phyloP scores from a whole-genome alignment of 2,329 filamentous ascomycete species.

The Colletotrichum phormii region DNA sequence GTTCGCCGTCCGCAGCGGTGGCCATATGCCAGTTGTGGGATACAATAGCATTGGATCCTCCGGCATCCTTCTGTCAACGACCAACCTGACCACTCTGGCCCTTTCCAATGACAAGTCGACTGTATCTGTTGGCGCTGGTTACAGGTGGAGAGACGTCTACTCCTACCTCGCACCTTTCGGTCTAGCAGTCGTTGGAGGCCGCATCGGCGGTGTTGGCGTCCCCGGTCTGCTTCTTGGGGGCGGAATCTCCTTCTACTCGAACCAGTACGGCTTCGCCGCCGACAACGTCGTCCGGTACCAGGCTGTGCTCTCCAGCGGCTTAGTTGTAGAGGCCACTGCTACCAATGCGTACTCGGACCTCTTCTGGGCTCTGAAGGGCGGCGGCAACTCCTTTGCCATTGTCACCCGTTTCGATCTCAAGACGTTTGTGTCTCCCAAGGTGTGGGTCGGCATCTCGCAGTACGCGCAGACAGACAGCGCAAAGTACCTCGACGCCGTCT shows the following conservation, averaged over 20 bases:
- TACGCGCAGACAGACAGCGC: constrained; percentile 24
- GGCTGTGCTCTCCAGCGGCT: constrained; percentile 55
- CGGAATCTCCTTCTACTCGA: constrained; percentile 47
- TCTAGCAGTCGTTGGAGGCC: constrained; percentile 42
- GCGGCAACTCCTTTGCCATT: constrained; percentile 49
- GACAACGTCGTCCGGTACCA: constrained; percentile 50
- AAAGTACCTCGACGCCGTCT: constrained; percentile 37
- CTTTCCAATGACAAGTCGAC: constrained; percentile 44
- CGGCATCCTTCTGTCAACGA: constrained; percentile 51
- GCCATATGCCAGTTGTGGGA: constrained; percentile 44
- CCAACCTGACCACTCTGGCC: constrained; percentile 45
- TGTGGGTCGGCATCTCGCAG: constrained; percentile 34
- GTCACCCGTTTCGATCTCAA: constrained; percentile 47
- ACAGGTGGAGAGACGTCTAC: constrained; percentile 46
- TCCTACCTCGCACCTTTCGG: constrained; percentile 40
- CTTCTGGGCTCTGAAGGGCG: constrained; percentile 51
- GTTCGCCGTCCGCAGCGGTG: constrained; percentile 44
- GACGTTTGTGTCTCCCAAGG: constrained; percentile 29
- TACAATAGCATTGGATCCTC: constrained; percentile 42
- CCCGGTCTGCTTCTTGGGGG: constrained; percentile 46
- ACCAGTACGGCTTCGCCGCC: constrained; percentile 43
- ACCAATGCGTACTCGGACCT: constrained; percentile 46
- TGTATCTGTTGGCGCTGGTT: constrained; percentile 46
- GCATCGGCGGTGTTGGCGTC: constrained; percentile 45
- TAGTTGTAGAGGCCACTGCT: constrained; percentile 51